Base-by-base conservation (phyloP, 495 filamentous ascomycete genomes). In the Talaromyces nanjingensis region DNA sequence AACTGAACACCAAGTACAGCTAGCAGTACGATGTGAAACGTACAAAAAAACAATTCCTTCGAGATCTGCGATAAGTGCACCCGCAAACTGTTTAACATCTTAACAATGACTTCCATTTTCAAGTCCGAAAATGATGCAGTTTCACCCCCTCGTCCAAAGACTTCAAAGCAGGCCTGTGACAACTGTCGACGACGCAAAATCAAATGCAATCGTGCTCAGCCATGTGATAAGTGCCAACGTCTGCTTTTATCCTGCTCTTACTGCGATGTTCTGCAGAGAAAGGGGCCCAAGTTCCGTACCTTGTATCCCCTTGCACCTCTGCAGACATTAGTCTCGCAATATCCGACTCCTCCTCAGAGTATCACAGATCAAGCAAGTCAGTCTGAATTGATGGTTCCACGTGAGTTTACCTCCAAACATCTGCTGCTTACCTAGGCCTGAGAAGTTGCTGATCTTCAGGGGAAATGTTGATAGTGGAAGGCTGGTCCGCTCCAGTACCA, bases 141-240 rank as follows among this genome's bases (percentile, higher is more conserved):
- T 25, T 25, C 53, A 1, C 27, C 53, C 11, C 27, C 53, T 29
- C 53, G 24, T 56, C 27, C 53, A 58, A 65, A 72, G 52, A 31
- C 71, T 42, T 63, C 66, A 16, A 78, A 77, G 60, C 77, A 80
- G 67, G 76, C 77, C 59, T 80, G 77, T 62, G 77, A 80, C 59
- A 79, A 79, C 59, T 80, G 77, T 66, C 74, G 77, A 29, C 71
- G 75, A 5, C 75, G 77, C 47, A 80, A 80, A 59, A 77, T 80
- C 63, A 80, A 77, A 70, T 80, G 77, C 63, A 74, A 73, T 14
- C 72, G 76, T 63, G 74, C 76, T 54, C 66, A 75, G 0, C 77
- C 77, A 2, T 80, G 77, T 65, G 77, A 80, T 58, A 80, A 79
- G 66, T 80, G 77, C 18, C 72, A 77, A 57, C 74, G 74, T 1